Evolutionary conservation across 257 asterid genomes (phyloP), one percentile per base, ranked within the genome.

Genomic region (Nicotiana obtusifolia): DNA sequence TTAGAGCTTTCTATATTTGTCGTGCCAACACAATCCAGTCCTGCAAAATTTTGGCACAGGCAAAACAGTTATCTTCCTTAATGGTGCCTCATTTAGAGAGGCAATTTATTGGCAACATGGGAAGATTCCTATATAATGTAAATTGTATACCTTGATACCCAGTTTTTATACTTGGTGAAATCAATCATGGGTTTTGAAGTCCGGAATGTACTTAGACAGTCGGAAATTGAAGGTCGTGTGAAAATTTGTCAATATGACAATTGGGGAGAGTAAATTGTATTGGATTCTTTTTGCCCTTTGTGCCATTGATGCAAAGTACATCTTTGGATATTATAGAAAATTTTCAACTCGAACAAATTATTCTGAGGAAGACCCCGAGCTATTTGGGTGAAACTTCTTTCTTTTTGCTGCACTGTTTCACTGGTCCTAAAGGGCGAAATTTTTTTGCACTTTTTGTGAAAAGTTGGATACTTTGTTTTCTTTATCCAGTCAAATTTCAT

Each of bases 401-500:
- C 61, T 56, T 65, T 16, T 30, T 65, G 57, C 41, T 73, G 61
- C 14, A 73, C 60, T 11, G 37, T 73, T 73, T 73, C 24, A 14
- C 61, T 44, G 24, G 22, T 73, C 37, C 37, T 24, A 24, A 22
- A 22, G 47, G 78, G 13, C 28, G 24, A 73, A 47, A 7, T 1
- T 73, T 47, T 73, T 14, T 7, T 2, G 24, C 22, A 47, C 41
- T 33, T 66, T 33, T 24, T 44, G 17, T 49, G 80, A 75, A 44
- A 75, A 75, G 80, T 24, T 24, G 20, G 79, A 47, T 7, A 26
- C 62, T 0, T 13, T 75, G 24, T 6, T 75, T 41, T 75, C 41
- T 71, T 75, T 26, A 44, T 22, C 61, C 10, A 49, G 62, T 75
- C 62, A 75, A 49, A 75, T 75, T 75, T 75, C 80, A 75, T 47